These are phyloP conservation scores for Trichomonascaceae sp. DNA, from an alignment of 1,139 yeast genomes.

Conservation along the genomic window DNA sequence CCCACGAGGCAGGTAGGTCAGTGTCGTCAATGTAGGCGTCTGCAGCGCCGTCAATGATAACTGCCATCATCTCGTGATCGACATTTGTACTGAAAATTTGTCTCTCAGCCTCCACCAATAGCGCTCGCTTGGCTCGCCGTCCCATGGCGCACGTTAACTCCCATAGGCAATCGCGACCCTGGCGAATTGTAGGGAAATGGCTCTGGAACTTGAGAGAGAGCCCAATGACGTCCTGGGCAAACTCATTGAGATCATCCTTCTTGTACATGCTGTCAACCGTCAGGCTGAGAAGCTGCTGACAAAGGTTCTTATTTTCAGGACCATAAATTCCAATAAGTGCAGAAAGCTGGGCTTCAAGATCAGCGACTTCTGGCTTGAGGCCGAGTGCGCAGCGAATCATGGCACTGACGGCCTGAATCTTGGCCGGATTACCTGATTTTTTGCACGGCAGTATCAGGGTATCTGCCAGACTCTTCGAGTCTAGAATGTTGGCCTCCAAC, in stretches of 20 bases:
- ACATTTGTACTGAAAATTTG: background rate
- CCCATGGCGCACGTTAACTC: background rate
- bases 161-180: too few species aligned
- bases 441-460: background rate
- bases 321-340: slow-evolving; percentile 21
- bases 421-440: background rate
- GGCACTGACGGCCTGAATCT: background rate
- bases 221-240: slow-evolving; percentile 1
- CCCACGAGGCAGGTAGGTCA: background rate
- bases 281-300: slow-evolving; percentile 24
- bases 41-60: background rate
- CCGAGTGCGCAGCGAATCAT: background rate
- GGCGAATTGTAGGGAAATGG: too few species aligned
- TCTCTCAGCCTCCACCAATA: background rate
- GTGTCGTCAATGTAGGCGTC: background rate
- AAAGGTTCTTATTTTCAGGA: slow-evolving; percentile 41
- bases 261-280: slow-evolving; percentile 1
- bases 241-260: slow-evolving; percentile 1
- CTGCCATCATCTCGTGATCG: background rate
- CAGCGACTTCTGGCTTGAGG: background rate
- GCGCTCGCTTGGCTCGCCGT: background rate
- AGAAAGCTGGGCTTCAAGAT: slow-evolving; percentile 10
- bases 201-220: background rate
- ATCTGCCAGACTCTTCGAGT: background rate
- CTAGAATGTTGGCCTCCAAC: background rate